These are phyloP conservation scores for Exophiala phaeomuriformis DNA, from an alignment of 2,329 filamentous ascomycete genomes.

Conservation along the genomic window DNA sequence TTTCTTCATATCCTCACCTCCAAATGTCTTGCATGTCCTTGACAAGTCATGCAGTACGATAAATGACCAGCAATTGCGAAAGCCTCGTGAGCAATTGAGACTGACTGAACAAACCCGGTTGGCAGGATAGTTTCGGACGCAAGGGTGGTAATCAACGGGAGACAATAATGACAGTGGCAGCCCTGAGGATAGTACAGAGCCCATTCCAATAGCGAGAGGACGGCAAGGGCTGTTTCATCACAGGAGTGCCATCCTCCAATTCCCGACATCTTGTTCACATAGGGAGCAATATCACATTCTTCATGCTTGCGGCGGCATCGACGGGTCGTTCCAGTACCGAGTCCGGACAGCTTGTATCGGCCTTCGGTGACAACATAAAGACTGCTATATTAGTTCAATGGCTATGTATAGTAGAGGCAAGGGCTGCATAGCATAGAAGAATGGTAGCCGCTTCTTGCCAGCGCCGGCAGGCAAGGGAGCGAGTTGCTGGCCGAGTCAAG, in stretches of 20 bases:
- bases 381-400: too few species aligned
- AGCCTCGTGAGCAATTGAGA: constrained; percentile 1
- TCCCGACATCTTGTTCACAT: not conserved
- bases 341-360: not conserved
- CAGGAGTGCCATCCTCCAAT: not conserved
- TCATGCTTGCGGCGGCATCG: constrained; percentile 4
- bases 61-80: not conserved
- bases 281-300: constrained; percentile 2
- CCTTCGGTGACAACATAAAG: not conserved
- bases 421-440: too few species aligned
- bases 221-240: constrained; percentile 10
- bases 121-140: constrained; percentile 11
- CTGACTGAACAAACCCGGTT: not conserved
- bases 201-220: constrained; percentile 3
- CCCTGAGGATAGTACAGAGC: constrained; percentile 7
- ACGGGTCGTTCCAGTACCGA: not conserved
- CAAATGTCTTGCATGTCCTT: constrained; percentile 14
- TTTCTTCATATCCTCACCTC: not conserved
- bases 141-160: constrained; percentile 10
- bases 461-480: too few species aligned
- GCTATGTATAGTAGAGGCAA: not conserved
- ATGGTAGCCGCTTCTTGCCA: too few species aligned
- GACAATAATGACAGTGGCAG: constrained; percentile 3
- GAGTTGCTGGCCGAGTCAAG: too few species aligned
- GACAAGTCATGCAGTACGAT: not conserved